Conservation (phyloP, 2,329 filamentous ascomycete species). For the Arthrobotrys musiformis region DNA sequence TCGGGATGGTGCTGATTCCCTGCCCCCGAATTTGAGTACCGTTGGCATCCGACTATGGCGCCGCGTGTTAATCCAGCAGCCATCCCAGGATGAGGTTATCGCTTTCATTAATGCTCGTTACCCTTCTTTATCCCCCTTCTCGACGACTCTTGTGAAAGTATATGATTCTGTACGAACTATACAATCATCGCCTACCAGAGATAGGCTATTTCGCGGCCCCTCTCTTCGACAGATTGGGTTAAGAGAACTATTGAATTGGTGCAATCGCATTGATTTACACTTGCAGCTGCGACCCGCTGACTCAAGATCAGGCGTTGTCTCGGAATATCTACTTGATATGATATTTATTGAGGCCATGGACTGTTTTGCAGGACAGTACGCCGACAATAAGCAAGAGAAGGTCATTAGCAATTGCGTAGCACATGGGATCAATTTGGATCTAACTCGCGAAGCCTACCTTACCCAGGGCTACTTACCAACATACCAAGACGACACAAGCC, state of each 20-base stretch:
- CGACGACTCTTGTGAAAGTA: slow-evolving; percentile 67
- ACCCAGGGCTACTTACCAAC: slow-evolving; percentile 74
- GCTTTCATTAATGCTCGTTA: slow-evolving; percentile 78
- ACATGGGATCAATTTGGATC: slow-evolving; percentile 85
- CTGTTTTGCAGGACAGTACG: slow-evolving; percentile 84
- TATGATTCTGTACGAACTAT: slow-evolving; percentile 60
- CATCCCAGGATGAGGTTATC: slow-evolving; percentile 76
- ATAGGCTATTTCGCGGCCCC: slow-evolving; percentile 33
- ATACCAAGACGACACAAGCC: slow-evolving; percentile 71
- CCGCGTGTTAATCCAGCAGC: slow-evolving; percentile 74
- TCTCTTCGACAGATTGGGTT: slow-evolving; percentile 63
- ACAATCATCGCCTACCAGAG: slow-evolving; percentile 57
- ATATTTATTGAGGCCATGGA: slow-evolving; percentile 95
- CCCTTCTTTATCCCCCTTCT: slow-evolving; percentile 72
- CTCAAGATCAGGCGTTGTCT: slow-evolving; percentile 64
- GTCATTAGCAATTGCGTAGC: slow-evolving; percentile 77
- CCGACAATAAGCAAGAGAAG: slow-evolving; percentile 73
- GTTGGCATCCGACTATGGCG: slow-evolving; percentile 90
- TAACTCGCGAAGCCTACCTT: slow-evolving; percentile 82
- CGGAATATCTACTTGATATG: slow-evolving; percentile 77
- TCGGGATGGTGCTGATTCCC: slow-evolving; percentile 73
- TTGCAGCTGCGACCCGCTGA: slow-evolving; percentile 21
- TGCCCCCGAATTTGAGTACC: slow-evolving; percentile 74
- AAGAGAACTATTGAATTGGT: slow-evolving; percentile 91
- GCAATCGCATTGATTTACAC: slow-evolving; percentile 75